Evolutionary conservation across 495 filamentous ascomycete species (phyloP), one percentile per base, ranked within the genome.

Genomic region (Thozetella sp.): DNA sequence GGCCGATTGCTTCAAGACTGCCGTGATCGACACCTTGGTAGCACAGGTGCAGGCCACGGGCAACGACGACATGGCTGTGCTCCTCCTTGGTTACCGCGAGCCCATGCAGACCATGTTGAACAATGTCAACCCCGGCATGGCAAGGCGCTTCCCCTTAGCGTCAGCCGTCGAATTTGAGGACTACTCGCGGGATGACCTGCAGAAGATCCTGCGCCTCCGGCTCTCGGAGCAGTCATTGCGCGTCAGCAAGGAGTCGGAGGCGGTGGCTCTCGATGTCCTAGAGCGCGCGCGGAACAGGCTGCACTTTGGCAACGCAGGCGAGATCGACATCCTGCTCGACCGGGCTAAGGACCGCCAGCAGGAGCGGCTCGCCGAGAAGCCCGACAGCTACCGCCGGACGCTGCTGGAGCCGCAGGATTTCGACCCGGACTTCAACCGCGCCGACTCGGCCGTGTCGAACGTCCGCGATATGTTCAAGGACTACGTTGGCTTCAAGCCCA

Each of bases 1-100:
- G 25, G 57, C 61, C 1, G 87, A 93, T 63, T 63, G 68, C 0
- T 93, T 78, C 76, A 88, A 83, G 63, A 86, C 79, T 1, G 88
- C 86, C 10, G 85, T 92, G 10, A 74, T 90, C 3, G 88, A 92
- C 57, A 94, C 92, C 3, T 87, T 95, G n/a, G 91, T 94, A 2
- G 89, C 90, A 0, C 89, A 95, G 58, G 86, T 96, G 0, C 92
- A 94, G 56, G 90, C 85, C 62, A 81, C 83, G 0, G 88, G 90
- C 0, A 88, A 89, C 0, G 91, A 93, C 34, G 90, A 95, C 68
- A 81, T 88, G n/a, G 93, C 90, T 55, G 87, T 95, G 0, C 72
- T 96, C 0, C 76, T 94, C 0, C 76, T 93, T 1, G 92, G 91
- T 0, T 94, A 96, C 70, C 82, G 90, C 61, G 85, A 89, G 17